Conservation (phyloP, 208 protist genomes). For the Leishmania tarentolae region DNA sequence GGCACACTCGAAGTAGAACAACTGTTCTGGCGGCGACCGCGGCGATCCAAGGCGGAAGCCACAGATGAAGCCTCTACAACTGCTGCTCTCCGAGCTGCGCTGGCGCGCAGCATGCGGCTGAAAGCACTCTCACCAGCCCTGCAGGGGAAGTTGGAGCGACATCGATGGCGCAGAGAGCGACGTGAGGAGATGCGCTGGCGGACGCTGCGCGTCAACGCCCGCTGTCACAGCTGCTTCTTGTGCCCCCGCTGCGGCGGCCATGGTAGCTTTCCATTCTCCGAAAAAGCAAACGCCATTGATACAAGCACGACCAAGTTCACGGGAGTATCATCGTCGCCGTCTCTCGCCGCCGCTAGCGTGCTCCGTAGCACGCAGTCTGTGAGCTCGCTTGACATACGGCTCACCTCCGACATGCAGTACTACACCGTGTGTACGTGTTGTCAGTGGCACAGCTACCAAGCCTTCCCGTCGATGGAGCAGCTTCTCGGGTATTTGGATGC, state of each 20-base stretch:
- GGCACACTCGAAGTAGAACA: constrained; percentile 42
- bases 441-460: constrained; percentile 47
- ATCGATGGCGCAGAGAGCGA: constrained; percentile 28
- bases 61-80: background rate
- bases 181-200: constrained; percentile 24
- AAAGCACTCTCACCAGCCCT: constrained; percentile 11
- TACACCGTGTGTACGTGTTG: constrained; percentile 49
- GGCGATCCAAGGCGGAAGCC: background rate
- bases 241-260: constrained; percentile 62
- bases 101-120: constrained; percentile 12
- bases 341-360: background rate
- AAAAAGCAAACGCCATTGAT: background rate
- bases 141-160: constrained; percentile 21
- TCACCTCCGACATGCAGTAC: constrained; percentile 43
- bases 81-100: constrained; percentile 3
- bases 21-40: constrained; percentile 30
- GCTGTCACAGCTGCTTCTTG: constrained; percentile 47
- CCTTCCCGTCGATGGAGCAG: constrained; percentile 35
- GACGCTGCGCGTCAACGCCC: constrained; percentile 16
- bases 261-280: background rate
- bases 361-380: constrained; percentile 10
- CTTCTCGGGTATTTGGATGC: constrained; percentile 35
- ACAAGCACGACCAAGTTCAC: background rate
- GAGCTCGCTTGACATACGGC: constrained; percentile 24
- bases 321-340: background rate